Evolutionary conservation across 768 basidiomycete species (phyloP).

Genomic region (Lactifluus piperatus): DNA sequence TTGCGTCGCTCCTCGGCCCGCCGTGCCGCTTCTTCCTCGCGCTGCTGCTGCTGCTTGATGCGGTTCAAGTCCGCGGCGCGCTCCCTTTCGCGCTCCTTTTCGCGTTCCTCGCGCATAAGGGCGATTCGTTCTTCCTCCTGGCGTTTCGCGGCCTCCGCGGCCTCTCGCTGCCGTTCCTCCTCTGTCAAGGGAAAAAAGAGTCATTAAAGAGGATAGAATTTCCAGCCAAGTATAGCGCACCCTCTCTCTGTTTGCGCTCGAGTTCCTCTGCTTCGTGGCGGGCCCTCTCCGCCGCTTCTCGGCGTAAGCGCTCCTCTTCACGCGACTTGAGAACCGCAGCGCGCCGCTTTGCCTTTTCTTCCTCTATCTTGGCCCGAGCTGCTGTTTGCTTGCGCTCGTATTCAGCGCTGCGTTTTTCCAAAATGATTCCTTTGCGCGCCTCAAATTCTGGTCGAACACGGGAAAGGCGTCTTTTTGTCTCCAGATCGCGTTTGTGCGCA

Average conservation of each 20-base stretch:
- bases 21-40: constrained; percentile 47
- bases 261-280: constrained; percentile 33
- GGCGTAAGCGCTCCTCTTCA: constrained; percentile 43
- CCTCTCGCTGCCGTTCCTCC: constrained; percentile 24
- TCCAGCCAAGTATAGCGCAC: constrained; percentile 31
- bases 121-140: constrained; percentile 52
- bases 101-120: constrained; percentile 45
- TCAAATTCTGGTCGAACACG: constrained; percentile 69
- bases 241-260: constrained; percentile 39
- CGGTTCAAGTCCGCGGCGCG: constrained; percentile 44
- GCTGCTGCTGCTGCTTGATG: constrained; percentile 49
- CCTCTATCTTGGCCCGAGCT: constrained; percentile 63
- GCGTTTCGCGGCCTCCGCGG: constrained; percentile 36
- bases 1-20: constrained; percentile 31
- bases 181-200: constrained; percentile 18
- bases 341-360: constrained; percentile 73
- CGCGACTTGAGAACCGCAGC: constrained; percentile 47
- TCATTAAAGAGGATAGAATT: not conserved
- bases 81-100: constrained; percentile 41
- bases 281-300: constrained; percentile 34
- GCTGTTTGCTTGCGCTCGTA: constrained; percentile 48
- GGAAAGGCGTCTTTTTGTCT: constrained; percentile 63
- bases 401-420: constrained; percentile 54
- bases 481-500: constrained; percentile 57
- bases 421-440: constrained; percentile 41